Evolutionary conservation across 495 filamentous ascomycete genomes (phyloP).

Genomic region (Paragyromitra xinjiangensis): DNA sequence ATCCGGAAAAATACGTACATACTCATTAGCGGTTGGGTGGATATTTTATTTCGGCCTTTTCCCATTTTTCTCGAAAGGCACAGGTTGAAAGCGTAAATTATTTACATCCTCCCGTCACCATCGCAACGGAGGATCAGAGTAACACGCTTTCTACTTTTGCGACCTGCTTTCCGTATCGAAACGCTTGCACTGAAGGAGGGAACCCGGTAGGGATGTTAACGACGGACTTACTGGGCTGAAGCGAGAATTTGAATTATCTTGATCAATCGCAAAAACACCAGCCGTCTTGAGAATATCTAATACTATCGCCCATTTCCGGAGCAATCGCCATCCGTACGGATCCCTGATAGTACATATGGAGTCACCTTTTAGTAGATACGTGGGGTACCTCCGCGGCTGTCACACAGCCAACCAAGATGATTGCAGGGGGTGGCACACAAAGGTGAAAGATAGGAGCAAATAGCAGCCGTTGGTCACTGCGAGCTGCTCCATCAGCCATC

Average conservation of each 20-base stretch:
- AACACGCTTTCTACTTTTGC: constrained; percentile 46
- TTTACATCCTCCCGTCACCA: constrained; percentile 35
- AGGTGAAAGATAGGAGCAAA: constrained; percentile 51
- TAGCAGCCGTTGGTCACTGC: constrained; percentile 47
- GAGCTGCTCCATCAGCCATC: constrained; percentile 52
- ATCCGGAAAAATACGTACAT: constrained; percentile 48
- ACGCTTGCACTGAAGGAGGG: constrained; percentile 43
- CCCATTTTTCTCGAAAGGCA: constrained; percentile 12
- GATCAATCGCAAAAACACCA: constrained; percentile 43
- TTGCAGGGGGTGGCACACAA: constrained; percentile 44
- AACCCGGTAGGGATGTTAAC: constrained; percentile 43
- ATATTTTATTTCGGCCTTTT: constrained; percentile 45
- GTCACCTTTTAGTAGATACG: constrained; percentile 47
- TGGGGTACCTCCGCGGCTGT: constrained; percentile 54
- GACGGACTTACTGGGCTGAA: constrained; percentile 42
- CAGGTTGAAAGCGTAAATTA: constrained; percentile 36
- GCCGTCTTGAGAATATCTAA: constrained; percentile 46
- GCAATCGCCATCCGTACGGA: constrained; percentile 40
- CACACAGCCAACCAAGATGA: constrained; percentile 39
- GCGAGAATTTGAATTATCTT: constrained; percentile 40
- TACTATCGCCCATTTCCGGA: constrained; percentile 49
- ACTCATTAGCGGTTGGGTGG: constrained; percentile 44
- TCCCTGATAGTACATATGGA: constrained; percentile 46
- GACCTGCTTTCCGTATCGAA: constrained; percentile 38
- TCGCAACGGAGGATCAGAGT: constrained; percentile 42